Percentiles rank a stretch among this genome's conserved stretches.
phyloP scores from a whole-genome alignment of 2,329 filamentous ascomycete species.

The Xylariaceae sp. region DNA sequence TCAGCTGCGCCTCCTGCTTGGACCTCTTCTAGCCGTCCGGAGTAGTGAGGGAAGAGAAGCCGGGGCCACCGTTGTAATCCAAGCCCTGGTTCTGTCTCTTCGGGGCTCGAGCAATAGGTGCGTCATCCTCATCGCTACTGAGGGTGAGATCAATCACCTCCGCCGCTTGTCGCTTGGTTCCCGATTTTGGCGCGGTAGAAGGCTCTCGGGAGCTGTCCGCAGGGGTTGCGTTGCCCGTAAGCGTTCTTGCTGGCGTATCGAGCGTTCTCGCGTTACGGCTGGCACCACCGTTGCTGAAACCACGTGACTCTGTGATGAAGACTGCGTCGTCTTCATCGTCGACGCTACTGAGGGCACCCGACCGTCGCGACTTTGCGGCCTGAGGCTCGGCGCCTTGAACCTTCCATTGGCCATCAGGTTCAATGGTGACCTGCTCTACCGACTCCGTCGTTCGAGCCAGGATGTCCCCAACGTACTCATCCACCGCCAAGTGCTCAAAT shows the following conservation, averaged over 20 bases:
- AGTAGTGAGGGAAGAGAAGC: background rate
- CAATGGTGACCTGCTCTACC: constrained; percentile 80
- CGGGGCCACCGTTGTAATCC: constrained; percentile 1
- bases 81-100: constrained; percentile 36
- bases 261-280: constrained; percentile 13
- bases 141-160: constrained; percentile 54
- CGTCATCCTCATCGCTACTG: constrained; percentile 46
- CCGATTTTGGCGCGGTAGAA: constrained; percentile 28
- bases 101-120: constrained; percentile 30
- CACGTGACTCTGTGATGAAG: constrained; percentile 36
- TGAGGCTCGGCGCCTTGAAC: constrained; percentile 28
- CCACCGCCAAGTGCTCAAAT: constrained; percentile 77
- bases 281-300: constrained; percentile 24
- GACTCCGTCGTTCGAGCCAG: constrained; percentile 62
- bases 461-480: constrained; percentile 86
- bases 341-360: constrained; percentile 14
- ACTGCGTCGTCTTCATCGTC: constrained; percentile 38
- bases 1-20: too few relatives aligned
- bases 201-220: constrained; percentile 21
- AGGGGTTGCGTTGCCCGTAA: constrained; percentile 12
- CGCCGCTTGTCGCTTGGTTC: constrained; percentile 29
- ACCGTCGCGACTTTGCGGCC: constrained; percentile 18
- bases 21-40: too few relatives aligned
- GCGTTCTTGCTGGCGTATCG: constrained; percentile 15
- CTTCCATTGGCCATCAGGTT: constrained; percentile 76